Conservation (phyloP, 805 yeast genomes). For the Kluyveromyces starmeri region DNA sequence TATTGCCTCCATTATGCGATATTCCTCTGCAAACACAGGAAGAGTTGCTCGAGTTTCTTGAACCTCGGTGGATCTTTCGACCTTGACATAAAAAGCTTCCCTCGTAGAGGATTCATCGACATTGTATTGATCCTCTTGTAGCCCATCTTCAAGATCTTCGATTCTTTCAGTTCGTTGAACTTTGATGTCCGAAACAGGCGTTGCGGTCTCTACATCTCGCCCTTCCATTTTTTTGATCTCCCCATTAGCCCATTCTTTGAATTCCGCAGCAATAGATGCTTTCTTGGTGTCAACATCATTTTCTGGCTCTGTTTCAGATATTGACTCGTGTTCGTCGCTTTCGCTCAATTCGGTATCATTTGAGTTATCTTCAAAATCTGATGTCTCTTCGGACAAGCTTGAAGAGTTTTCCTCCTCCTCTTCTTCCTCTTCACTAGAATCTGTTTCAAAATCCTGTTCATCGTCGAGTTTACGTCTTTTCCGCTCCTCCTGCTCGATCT, state of each 20-base stretch:
- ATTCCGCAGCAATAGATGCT: slow-evolving; percentile 44
- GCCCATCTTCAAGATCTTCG: slow-evolving; percentile 66
- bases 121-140: slow-evolving; percentile 56
- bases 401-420: slow-evolving; percentile 10
- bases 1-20: slow-evolving; percentile 88
- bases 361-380: slow-evolving; percentile 25
- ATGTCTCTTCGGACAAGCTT: slow-evolving; percentile 14
- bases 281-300: slow-evolving; percentile 18
- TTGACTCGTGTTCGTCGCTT: slow-evolving; percentile 26
- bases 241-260: slow-evolving; percentile 82
- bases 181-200: slow-evolving; percentile 40
- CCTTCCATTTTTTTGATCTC: slow-evolving; percentile 61
- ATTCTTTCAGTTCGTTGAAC: slow-evolving; percentile 50
- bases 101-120: slow-evolving; percentile 42
- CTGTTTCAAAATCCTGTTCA: slow-evolving; percentile 45
- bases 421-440: slow-evolving; percentile 24
- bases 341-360: slow-evolving; percentile 28
- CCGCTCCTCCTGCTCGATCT: slow-evolving; percentile 39
- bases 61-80: slow-evolving; percentile 55
- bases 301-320: slow-evolving; percentile 25
- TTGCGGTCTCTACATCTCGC: slow-evolving; percentile 42
- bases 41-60: slow-evolving; percentile 60
- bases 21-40: slow-evolving; percentile 90
- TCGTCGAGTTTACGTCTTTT: slow-evolving; percentile 43
- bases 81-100: slow-evolving; percentile 58